Evolutionary conservation across 306 rosid species (phyloP), one percentile per base, ranked within the genome.

Genomic region (Lagenaria siceraria): DNA sequence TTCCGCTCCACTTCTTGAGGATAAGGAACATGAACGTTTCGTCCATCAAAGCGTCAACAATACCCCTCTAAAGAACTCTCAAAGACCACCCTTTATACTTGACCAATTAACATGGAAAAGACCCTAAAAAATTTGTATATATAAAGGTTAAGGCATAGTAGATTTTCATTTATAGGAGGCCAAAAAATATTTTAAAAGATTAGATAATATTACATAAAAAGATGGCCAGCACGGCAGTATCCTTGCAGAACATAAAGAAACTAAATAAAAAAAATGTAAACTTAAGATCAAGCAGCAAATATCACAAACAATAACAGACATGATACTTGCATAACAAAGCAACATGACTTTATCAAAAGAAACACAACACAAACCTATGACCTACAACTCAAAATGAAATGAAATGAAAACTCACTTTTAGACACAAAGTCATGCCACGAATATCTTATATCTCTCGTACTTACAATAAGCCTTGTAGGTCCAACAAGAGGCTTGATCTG

Each of bases 341-440:
- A 55, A 36, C 25, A 29, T 53, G n/a, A 74, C 4, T 53, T 11
- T 74, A 74, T 9, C 0, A 49, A 51, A 46, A 12, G 11, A 46
- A 46, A 46, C 15, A 46, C 21, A 17, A 21, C n/a, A 21, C 29
- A 19, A 21, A 65, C 29, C 22, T 10, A 8, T 35, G 18, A 8
- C 35, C 58, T 71, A 27, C 14, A 18, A 18, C 46, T 53, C 69
- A 51, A 55, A 68, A 3, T 14, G 38, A 33, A 25, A 69, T 74
- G 4, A 4, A 75, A 51, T 3, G 52, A 46, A 46, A 46, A 49
- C 97, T 90, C 85, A 94, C 98, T 71, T 81, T 79, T 65, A 51
- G 98, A 94, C 40, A 94, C 83, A 1, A 94, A 85, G 82, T 92
- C 97, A 83, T 92, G 98, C 98, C 97, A 92, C 33, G 96, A 83